Conservation (phyloP, 2,329 filamentous ascomycete genomes). For the Fulvia fulva region DNA sequence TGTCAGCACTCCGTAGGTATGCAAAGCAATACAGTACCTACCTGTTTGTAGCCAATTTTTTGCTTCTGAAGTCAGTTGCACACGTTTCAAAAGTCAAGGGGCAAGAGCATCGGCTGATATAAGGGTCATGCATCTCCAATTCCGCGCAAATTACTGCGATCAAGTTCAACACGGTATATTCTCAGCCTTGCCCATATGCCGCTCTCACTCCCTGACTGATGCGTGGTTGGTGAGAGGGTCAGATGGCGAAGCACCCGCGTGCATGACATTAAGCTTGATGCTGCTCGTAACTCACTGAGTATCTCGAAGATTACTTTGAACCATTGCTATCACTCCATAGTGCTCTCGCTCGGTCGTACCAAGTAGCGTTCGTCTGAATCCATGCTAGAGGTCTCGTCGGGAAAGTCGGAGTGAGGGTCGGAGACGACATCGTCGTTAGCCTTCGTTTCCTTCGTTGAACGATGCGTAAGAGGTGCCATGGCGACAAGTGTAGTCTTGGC, state of each 20-base stretch:
- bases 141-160: conserved; percentile 38
- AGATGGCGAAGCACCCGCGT: conserved; percentile 33
- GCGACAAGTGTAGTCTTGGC: not conserved
- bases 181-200: conserved; percentile 32
- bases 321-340: conserved; percentile 5
- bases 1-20: conserved; percentile 8
- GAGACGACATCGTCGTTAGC: conserved; percentile 21
- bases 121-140: conserved; percentile 38
- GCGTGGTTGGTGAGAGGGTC: conserved; percentile 18
- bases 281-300: conserved; percentile 31
- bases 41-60: conserved; percentile 54
- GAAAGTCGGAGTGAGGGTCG: conserved; percentile 34
- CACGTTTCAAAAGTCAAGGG: conserved; percentile 10
- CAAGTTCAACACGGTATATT: conserved; percentile 38
- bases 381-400: conserved; percentile 29
- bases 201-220: conserved; percentile 15
- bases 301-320: conserved; percentile 15
- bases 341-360: conserved; percentile 31
- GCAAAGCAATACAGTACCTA: conserved; percentile 30
- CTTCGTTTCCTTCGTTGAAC: conserved; percentile 8
- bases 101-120: conserved; percentile 29
- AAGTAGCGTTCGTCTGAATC: conserved; percentile 36
- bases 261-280: conserved; percentile 35
- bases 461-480: conserved; percentile 12
- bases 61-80: conserved; percentile 34